These are phyloP conservation scores for Tribonema minus DNA, from an alignment of 108 stramenopile species.

Conservation along the genomic window DNA sequence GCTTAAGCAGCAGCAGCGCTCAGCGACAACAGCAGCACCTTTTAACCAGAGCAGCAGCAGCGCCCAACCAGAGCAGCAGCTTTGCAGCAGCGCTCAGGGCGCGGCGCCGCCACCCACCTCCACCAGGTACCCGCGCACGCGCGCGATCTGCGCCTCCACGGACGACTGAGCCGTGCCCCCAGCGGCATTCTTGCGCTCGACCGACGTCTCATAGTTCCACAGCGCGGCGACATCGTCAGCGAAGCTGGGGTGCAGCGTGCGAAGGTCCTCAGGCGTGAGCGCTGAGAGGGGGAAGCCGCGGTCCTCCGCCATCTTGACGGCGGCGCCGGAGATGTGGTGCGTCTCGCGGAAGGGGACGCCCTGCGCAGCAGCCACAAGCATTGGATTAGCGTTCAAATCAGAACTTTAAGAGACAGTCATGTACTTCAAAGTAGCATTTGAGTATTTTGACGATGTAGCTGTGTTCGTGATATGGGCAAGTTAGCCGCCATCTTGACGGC, in stretches of 20 bases:
- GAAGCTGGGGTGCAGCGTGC: conserved; percentile 53
- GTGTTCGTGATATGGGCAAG: too few relatives aligned
- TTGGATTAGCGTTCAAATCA: too few relatives aligned
- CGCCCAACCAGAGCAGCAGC: too few relatives aligned
- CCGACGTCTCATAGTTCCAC: conserved; percentile 59
- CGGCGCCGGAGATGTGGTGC: conserved; percentile 84
- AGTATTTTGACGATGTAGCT: too few relatives aligned
- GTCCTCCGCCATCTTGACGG: conserved; percentile 62
- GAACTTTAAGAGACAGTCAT: too few relatives aligned
- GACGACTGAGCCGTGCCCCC: conserved; percentile 54
- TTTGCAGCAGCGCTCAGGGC: too few relatives aligned
- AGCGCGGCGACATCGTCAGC: conserved; percentile 56
- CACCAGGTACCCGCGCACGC: conserved; percentile 27
- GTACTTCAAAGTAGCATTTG: too few relatives aligned
- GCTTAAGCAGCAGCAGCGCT: too few relatives aligned
- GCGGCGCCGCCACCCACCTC: neutral
- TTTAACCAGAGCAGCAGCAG: too few relatives aligned
- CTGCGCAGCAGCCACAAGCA: too few relatives aligned
- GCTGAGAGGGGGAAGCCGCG: conserved; percentile 33
- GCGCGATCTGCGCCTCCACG: conserved; percentile 46
- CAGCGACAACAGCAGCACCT: too few relatives aligned
- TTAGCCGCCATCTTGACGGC: conserved; percentile 63
- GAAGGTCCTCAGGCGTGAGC: conserved; percentile 49
- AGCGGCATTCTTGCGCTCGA: conserved; percentile 56
- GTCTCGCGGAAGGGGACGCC: conserved; percentile 98